Percentiles rank a stretch among this genome's conserved stretches.
phyloP scores from a whole-genome alignment of 352 stramenopile species.

The Pythium dissotocum region DNA sequence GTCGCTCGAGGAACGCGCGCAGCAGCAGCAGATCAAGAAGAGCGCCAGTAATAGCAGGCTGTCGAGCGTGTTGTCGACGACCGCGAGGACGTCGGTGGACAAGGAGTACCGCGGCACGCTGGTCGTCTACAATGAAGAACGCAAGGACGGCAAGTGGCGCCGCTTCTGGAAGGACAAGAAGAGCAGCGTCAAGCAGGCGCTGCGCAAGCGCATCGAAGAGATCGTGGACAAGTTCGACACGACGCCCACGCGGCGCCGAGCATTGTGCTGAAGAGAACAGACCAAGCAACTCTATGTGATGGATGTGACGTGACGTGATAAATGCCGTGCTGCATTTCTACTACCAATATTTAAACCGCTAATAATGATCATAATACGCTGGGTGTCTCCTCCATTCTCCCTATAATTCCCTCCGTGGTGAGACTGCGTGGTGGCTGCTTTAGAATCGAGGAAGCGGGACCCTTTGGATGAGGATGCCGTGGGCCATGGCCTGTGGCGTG shows the following conservation, averaged over 20 bases:
- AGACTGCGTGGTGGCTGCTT: too few species aligned
- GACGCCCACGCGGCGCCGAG: constrained; percentile 14
- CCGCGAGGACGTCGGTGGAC: constrained; percentile 24
- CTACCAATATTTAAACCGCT: neutral
- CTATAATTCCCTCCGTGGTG: too few species aligned
- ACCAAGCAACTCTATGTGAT: neutral
- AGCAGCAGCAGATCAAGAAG: constrained; percentile 33
- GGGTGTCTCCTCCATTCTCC: too few species aligned
- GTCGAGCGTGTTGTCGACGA: neutral
- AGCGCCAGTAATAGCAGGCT: neutral
- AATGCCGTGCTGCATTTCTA: neutral
- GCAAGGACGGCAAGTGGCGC: constrained; percentile 43
- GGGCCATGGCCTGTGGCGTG: neutral
- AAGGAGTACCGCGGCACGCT: constrained; percentile 64
- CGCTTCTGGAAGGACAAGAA: constrained; percentile 30
- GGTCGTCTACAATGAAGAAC: constrained; percentile 69
- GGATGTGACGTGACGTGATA: constrained; percentile 1
- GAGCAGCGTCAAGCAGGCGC: constrained; percentile 38
- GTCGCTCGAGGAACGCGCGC: constrained; percentile 20
- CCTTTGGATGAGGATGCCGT: too few species aligned
- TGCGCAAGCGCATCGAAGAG: constrained; percentile 51
- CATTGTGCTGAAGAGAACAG: constrained; percentile 10
- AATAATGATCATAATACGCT: neutral
- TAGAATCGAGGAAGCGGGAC: too few species aligned
- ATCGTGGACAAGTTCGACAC: constrained; percentile 61